phyloP scores from a whole-genome alignment of 192 early-diverging fungal genomes.

The Kappamyces sp. region DNA sequence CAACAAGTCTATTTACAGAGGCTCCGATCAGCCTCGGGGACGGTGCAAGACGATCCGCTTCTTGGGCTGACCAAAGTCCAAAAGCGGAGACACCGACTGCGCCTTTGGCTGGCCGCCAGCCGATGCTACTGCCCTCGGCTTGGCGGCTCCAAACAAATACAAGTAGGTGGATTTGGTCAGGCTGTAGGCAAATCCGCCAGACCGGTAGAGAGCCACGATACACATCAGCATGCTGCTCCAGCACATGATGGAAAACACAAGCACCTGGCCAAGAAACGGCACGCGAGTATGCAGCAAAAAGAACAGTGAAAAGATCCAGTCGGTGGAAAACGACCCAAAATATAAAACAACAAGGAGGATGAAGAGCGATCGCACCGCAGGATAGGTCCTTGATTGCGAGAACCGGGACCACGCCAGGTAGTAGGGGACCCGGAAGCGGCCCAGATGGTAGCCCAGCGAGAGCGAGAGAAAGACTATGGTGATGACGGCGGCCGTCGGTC shows the following conservation, averaged over 20 bases:
- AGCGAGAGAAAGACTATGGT: not conserved
- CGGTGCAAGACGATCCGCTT: too few relatives aligned
- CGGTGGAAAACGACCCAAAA: not conserved
- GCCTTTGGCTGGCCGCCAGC: not conserved
- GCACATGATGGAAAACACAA: conserved; percentile 3
- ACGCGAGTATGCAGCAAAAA: conserved; percentile 6
- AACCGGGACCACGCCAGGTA: not conserved
- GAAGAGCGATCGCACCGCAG: not conserved
- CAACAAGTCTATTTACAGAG: too few relatives aligned
- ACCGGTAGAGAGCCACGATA: not conserved
- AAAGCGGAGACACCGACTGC: too few relatives aligned
- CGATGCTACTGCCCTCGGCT: not conserved
- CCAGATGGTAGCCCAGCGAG: not conserved
- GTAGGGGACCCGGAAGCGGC: not conserved
- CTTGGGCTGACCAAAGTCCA: too few relatives aligned
- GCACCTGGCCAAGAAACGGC: not conserved
- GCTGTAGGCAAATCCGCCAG: conserved; percentile 1
- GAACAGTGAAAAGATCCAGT: conserved; percentile 1
- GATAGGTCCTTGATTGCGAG: conserved; percentile 1
- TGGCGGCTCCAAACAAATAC: conserved; percentile 1
- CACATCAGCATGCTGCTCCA: not conserved
- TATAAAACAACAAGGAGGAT: not conserved
- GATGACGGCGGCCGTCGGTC: not conserved
- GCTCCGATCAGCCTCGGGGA: too few relatives aligned
- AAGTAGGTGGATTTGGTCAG: not conserved